Conservation (phyloP, 345 rosid genomes). For the Draba incana region DNA sequence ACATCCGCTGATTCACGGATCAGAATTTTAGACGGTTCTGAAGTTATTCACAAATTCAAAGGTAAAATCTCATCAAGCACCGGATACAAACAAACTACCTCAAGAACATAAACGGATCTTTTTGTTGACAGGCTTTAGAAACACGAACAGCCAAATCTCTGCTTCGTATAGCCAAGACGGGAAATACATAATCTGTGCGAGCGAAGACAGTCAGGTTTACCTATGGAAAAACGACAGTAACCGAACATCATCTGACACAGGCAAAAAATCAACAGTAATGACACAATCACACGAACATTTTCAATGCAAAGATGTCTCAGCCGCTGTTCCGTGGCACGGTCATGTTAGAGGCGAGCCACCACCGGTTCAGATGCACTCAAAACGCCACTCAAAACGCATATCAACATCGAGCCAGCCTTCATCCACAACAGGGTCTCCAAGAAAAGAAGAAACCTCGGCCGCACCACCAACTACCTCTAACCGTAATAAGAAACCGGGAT, state of each 20-base stretch:
- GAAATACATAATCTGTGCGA: constrained; percentile 68
- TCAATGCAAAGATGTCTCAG: constrained; percentile 84
- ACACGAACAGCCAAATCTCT: constrained; percentile 79
- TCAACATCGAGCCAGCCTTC: constrained; percentile 39
- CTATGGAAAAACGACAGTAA: constrained; percentile 66
- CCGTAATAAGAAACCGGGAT: constrained; percentile 50
- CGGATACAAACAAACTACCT: background rate
- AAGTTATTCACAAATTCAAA: constrained; percentile 67
- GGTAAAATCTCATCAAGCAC: constrained; percentile 51
- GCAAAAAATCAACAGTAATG: constrained; percentile 52
- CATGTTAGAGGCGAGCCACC: constrained; percentile 79
- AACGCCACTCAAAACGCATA: constrained; percentile 61
- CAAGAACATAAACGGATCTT: background rate
- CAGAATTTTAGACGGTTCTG: constrained; percentile 67
- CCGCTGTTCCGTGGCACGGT: constrained; percentile 88
- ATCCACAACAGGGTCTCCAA: constrained; percentile 52
- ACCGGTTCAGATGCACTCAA: constrained; percentile 47
- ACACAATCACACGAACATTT: constrained; percentile 68
- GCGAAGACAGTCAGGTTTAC: constrained; percentile 87
- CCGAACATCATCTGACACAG: constrained; percentile 42
- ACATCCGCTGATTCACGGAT: constrained; percentile 91
- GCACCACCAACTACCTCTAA: constrained; percentile 20
- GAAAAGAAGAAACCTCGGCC: constrained; percentile 51
- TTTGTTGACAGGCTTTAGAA: constrained; percentile 65
- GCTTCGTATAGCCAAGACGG: constrained; percentile 84